Evolutionary conservation across 768 basidiomycete genomes (phyloP).

Genomic region (Pholiota microspora): DNA sequence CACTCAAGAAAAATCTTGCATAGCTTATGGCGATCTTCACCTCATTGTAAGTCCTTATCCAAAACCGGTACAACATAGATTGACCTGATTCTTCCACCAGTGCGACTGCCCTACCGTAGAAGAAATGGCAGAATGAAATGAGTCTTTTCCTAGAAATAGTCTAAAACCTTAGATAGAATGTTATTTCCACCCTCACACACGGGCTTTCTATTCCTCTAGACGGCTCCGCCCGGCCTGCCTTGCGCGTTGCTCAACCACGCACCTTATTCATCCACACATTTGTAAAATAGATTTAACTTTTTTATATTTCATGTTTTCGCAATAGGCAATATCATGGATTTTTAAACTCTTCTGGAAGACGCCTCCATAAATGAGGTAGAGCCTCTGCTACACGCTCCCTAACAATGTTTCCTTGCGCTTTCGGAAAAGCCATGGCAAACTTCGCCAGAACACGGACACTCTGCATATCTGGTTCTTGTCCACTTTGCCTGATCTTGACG

Average conservation of each 20-base stretch:
- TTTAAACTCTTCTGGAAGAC: conserved; percentile 19
- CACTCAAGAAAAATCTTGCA: too few relatives aligned
- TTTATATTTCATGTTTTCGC: conserved; percentile 1
- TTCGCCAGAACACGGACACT: conserved; percentile 53
- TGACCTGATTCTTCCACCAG: conserved; percentile 36
- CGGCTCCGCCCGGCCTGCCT: conserved; percentile 33
- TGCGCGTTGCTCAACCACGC: conserved; percentile 71
- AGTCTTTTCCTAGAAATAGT: neutral
- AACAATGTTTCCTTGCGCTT: conserved; percentile 31
- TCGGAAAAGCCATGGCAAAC: conserved; percentile 39
- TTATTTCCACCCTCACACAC: conserved; percentile 21
- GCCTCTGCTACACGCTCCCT: conserved; percentile 40
- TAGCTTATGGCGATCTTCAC: conserved; percentile 92
- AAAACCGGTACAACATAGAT: conserved; percentile 7
- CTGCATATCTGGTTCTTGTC: conserved; percentile 45
- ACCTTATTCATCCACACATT: conserved; percentile 20
- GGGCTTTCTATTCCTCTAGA: conserved; percentile 54
- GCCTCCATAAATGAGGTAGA: conserved; percentile 37
- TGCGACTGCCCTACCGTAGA: conserved; percentile 88
- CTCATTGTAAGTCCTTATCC: conserved; percentile 61
- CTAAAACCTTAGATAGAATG: conserved; percentile 16
- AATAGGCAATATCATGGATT: conserved; percentile 17
- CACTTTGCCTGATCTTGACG: conserved; percentile 56
- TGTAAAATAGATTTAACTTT: conserved; percentile 19
- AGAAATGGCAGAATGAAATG: conserved; percentile 49